A percentile compares a stretch with the other conserved stretches of the same genome.
phyloP scores from a whole-genome alignment of 352 stramenopile species.

The Pythium scleroteichum region DNA sequence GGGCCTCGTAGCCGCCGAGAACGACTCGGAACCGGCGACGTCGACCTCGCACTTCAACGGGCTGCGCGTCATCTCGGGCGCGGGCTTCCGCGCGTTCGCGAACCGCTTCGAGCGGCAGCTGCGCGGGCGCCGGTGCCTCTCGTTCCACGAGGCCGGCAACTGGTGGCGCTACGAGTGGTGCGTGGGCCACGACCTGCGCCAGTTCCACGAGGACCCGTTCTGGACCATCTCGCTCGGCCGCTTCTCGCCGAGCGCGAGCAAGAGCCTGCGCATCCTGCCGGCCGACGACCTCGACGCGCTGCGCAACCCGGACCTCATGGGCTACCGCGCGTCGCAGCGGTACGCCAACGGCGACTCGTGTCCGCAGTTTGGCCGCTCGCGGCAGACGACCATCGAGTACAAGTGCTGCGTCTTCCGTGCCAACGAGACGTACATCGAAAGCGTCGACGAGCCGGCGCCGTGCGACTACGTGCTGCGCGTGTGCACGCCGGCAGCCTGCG shows the following conservation, averaged over 20 bases:
- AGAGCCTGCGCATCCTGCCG: constrained; percentile 42
- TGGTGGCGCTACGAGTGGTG: constrained; percentile 91
- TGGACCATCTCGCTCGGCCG: constrained; percentile 46
- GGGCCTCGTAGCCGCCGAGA: background rate
- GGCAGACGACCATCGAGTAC: constrained; percentile 46
- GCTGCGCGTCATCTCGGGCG: constrained; percentile 59
- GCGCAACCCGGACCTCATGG: constrained; percentile 48
- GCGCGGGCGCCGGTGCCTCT: constrained; percentile 45
- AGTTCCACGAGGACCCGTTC: constrained; percentile 47
- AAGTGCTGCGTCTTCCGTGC: constrained; percentile 75
- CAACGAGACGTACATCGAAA: constrained; percentile 85
- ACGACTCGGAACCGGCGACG: background rate
- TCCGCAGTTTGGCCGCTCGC: constrained; percentile 13
- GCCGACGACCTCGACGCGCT: constrained; percentile 40
- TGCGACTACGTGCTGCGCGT: constrained; percentile 71
- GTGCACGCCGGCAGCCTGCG: constrained; percentile 74
- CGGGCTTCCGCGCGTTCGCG: constrained; percentile 62
- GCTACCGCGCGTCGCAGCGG: constrained; percentile 57
- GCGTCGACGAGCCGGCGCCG: constrained; percentile 44
- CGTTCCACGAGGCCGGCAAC: constrained; percentile 52
- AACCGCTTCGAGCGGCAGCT: constrained; percentile 70
- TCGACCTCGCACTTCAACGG: constrained; percentile 30
- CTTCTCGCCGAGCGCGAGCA: constrained; percentile 33
- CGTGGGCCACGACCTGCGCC: constrained; percentile 60
- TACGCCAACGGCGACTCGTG: constrained; percentile 53